Percentiles rank a stretch among this genome's conserved stretches.
phyloP scores from a whole-genome alignment of 2,329 filamentous ascomycete genomes.

The Ophiostoma populinum region DNA sequence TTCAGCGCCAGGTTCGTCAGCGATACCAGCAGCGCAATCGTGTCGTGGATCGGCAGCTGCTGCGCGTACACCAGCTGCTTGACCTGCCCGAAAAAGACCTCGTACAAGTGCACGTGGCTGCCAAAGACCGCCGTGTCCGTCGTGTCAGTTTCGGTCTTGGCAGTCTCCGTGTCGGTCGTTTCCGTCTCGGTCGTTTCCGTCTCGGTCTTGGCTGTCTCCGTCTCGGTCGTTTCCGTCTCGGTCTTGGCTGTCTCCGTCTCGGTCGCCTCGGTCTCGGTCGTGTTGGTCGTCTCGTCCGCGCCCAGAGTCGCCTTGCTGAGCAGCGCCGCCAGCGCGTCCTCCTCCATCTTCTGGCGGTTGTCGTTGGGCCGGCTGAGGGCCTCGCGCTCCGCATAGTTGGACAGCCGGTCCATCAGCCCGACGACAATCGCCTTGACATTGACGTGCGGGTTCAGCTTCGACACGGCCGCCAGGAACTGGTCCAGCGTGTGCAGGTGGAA shows the following conservation, averaged over 20 bases:
- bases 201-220: too few species aligned
- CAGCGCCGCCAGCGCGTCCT: slow-evolving; percentile 63
- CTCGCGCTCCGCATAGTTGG: slow-evolving; percentile 85
- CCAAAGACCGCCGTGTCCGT: slow-evolving; percentile 40
- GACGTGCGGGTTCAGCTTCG: slow-evolving; percentile 84
- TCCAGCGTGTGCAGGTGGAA: slow-evolving; percentile 95
- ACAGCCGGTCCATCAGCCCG: slow-evolving; percentile 89
- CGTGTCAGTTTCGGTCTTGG: too few species aligned
- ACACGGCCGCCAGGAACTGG: slow-evolving; percentile 83
- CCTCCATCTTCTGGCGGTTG: slow-evolving; percentile 60
- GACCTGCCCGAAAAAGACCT: slow-evolving; percentile 94
- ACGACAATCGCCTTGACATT: slow-evolving; percentile 98
- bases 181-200: slow-evolving; percentile 27
- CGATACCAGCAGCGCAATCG: slow-evolving; percentile 84
- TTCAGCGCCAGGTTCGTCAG: slow-evolving; percentile 85
- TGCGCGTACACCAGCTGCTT: slow-evolving; percentile 85
- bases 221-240: too few species aligned
- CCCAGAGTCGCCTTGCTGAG: slow-evolving; percentile 59
- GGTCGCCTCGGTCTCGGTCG: slow-evolving; percentile 29
- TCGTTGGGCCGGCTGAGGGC: slow-evolving; percentile 52
- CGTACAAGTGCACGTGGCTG: slow-evolving; percentile 74
- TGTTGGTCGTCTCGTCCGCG: slow-evolving; percentile 15
- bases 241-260: too few species aligned
- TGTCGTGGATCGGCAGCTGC: slow-evolving; percentile 83
- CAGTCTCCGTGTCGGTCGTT: too few species aligned